Evolutionary conservation across 495 filamentous ascomycete genomes (phyloP), one percentile per base, ranked within the genome.

Genomic region (Hypoxylon subgilvum): DNA sequence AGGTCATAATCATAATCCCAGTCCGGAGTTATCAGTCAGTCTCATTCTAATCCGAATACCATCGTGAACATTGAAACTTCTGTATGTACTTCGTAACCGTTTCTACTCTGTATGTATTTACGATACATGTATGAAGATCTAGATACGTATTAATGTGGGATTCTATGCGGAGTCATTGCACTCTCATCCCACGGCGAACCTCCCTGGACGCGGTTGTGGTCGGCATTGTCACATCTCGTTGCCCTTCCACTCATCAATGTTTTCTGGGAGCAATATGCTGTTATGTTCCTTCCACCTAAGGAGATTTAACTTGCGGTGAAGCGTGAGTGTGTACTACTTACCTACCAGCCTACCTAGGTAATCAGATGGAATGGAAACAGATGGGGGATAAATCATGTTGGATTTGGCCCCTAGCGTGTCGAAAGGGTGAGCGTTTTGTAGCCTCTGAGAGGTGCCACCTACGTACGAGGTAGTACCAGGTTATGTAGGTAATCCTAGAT

Each of bases 161-260:
- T 63, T 27, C 3, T 9, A 8, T 43, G 59, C 34, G 59, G 31
- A 32, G 41, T 44, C 51, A 63, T 57, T 52, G 57, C 42, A 22
- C 25, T 30, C 43, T 30, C 31, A 22, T 57, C 40, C 28, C 48
- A 51, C 34, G 34, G 59, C 42, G 42, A 39, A 23, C 47, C 47
- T n/a, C 46, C 47, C 53, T 30, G 47, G 30, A 47, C 44, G 44
- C 61, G 61, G 49, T 50, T 64, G 36, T 25, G 50, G 61, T 59
- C 61, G 54, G 61, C 54, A 57, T 53, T 48, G 23, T 53, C 32
- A 47, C 52, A 41, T 39, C 52, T 47, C 52, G 32, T 63, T 54
- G 43, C 43, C 42, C 16, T 49, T 48, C 53, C 60, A 36, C 23
- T 35, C 39, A 35, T 60, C 10, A 13, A 23, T 44, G n/a, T 47